Evolutionary conservation across 164 flowering plant genomes (phyloP).

Genomic region (Houttuynia cordata): DNA sequence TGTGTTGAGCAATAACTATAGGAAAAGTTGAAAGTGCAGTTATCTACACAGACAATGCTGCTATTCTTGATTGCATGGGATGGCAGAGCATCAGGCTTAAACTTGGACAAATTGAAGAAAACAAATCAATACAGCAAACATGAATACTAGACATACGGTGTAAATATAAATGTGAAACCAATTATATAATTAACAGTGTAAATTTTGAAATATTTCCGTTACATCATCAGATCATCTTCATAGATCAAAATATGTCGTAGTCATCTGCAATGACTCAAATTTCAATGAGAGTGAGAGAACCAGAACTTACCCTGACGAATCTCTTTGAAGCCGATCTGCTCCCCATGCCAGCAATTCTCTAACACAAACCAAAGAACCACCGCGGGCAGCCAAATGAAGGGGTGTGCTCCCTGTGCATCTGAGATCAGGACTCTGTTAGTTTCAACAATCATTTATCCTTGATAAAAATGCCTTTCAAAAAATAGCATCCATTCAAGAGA

Average conservation of each 20-base stretch:
- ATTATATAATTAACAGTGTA: too few relatives aligned
- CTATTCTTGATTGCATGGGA: too few relatives aligned
- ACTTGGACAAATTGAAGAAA: too few relatives aligned
- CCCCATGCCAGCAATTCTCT: slow-evolving; percentile 93
- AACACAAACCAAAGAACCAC: slow-evolving; percentile 89
- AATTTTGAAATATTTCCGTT: too few relatives aligned
- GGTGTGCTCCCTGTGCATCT: slow-evolving; percentile 87
- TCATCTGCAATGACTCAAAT: not conserved
- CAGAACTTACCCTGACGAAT: slow-evolving; percentile 60
- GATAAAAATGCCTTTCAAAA: not conserved
- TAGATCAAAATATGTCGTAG: not conserved
- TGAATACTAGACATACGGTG: too few relatives aligned
- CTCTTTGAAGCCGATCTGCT: slow-evolving; percentile 88
- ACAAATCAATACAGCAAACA: too few relatives aligned
- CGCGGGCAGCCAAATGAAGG: slow-evolving; percentile 96
- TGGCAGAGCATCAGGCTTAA: too few relatives aligned
- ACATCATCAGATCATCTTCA: too few relatives aligned
- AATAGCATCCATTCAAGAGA: not conserved
- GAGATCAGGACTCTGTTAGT: slow-evolving; percentile 12
- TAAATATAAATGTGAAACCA: too few relatives aligned
- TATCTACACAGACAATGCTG: too few relatives aligned
- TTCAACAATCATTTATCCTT: not conserved
- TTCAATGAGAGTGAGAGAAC: not conserved
- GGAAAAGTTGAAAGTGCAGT: too few relatives aligned
- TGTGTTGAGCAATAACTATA: not conserved